phyloP scores from a whole-genome alignment of 1,139 yeast genomes.

The Zygoascus sp. region DNA sequence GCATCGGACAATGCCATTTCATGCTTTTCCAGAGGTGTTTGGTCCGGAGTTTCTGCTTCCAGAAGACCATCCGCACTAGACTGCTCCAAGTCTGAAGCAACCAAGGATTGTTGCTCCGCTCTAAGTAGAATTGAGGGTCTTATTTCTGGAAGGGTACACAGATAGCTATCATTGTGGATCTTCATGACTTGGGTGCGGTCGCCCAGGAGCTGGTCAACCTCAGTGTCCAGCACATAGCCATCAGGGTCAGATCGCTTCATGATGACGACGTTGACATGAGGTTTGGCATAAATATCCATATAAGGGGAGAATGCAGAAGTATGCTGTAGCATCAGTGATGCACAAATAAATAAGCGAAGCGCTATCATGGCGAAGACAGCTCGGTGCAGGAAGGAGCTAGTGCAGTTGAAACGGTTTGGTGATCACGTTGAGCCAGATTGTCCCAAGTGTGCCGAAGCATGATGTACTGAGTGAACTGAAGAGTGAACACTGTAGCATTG shows the following conservation, averaged over 20 bases:
- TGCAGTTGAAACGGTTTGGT: too few species aligned
- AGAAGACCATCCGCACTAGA: not conserved
- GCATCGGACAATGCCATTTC: not conserved
- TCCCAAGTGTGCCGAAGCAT: too few species aligned
- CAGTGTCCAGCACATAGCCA: slow-evolving; percentile 8
- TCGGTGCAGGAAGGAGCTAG: not conserved
- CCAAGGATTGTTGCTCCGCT: not conserved
- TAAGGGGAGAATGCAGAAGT: not conserved
- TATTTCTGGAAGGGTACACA: slow-evolving; percentile 11
- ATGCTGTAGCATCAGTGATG: not conserved
- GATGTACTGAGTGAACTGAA: too few species aligned
- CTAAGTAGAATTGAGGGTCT: not conserved
- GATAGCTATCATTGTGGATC: slow-evolving; percentile 10
- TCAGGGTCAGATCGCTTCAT: slow-evolving; percentile 2
- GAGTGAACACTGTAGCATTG: too few species aligned
- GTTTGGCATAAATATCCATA: slow-evolving; percentile 21
- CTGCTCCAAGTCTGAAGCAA: not conserved
- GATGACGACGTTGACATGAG: slow-evolving; percentile 18
- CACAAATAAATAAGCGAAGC: not conserved
- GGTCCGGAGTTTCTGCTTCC: not conserved
- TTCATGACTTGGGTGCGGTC: slow-evolving; percentile 7
- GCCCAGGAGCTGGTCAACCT: slow-evolving; percentile 3
- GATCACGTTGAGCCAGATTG: too few species aligned
- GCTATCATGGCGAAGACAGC: not conserved
- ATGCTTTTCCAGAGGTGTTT: not conserved